Percentiles rank a stretch among this genome's conserved stretches.
These are phyloP conservation scores for Fragaria vesca DNA, from an alignment of 306 rosid genomes.

Conservation along the genomic window DNA sequence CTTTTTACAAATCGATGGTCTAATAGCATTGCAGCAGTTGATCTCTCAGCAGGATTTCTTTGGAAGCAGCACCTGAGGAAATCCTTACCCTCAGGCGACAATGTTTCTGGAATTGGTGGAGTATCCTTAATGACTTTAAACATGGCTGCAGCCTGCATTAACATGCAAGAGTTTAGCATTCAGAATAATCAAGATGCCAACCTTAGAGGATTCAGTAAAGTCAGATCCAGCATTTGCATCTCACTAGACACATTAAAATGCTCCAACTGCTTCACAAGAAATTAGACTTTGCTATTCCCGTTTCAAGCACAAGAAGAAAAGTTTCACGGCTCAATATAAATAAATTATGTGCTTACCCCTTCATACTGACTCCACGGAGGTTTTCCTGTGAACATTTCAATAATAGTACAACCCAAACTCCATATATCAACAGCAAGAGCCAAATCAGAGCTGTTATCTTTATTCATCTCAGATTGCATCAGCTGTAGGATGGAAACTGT, in stretches of 20 bases:
- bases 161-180: constrained; percentile 24
- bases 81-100: constrained; percentile 80
- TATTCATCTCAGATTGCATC: constrained; percentile 72
- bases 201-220: not conserved
- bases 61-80: constrained; percentile 79
- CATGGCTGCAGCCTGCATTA: constrained; percentile 93
- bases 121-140: constrained; percentile 86
- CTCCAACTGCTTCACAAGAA: not conserved
- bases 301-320: constrained; percentile 10
- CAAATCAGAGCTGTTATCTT: constrained; percentile 72
- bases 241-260: no score
- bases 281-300: not conserved
- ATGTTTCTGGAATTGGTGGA: constrained; percentile 80
- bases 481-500: constrained; percentile 52
- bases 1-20: constrained; percentile 77
- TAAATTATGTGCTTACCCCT: constrained; percentile 58
- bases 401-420: constrained; percentile 97
- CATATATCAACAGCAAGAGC: constrained; percentile 93
- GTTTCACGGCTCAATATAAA: not conserved
- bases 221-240: not conserved
- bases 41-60: constrained; percentile 93
- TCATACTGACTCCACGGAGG: constrained; percentile 98
- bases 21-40: constrained; percentile 64
- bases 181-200: not conserved
- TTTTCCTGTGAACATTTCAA: constrained; percentile 92